phyloP scores from a whole-genome alignment of 2,329 filamentous ascomycete genomes.

The Trichoderma pleuroti region DNA sequence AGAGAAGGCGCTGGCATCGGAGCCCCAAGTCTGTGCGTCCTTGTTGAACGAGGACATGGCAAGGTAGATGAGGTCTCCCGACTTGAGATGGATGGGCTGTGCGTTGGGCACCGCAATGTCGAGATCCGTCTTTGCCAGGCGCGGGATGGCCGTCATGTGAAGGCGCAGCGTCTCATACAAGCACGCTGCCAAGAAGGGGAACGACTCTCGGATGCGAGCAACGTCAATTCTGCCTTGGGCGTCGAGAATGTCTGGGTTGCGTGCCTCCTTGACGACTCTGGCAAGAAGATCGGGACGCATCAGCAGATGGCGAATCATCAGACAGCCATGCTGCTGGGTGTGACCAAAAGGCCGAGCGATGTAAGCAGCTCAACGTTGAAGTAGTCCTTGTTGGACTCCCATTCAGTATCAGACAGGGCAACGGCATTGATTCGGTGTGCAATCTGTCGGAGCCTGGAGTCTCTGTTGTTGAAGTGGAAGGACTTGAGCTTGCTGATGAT shows the following conservation, averaged over 20 bases:
- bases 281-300: slow-evolving; percentile 22
- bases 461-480: slow-evolving; percentile 28
- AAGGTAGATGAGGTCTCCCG: slow-evolving; percentile 32
- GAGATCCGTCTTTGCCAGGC: slow-evolving; percentile 30
- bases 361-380: slow-evolving; percentile 33
- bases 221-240: slow-evolving; percentile 23
- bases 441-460: slow-evolving; percentile 24
- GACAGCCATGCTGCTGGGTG: slow-evolving; percentile 31
- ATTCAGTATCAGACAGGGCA: slow-evolving; percentile 28
- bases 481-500: slow-evolving; percentile 26
- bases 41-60: slow-evolving; percentile 33
- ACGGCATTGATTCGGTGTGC: slow-evolving; percentile 33
- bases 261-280: slow-evolving; percentile 26
- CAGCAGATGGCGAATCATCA: slow-evolving; percentile 31
- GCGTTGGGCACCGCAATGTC: slow-evolving; percentile 23
- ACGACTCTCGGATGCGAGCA: slow-evolving; percentile 25
- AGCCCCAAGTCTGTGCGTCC: slow-evolving; percentile 29
- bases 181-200: slow-evolving; percentile 31
- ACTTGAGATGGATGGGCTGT: slow-evolving; percentile 24
- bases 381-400: slow-evolving; percentile 33
- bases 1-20: slow-evolving; percentile 27
- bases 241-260: slow-evolving; percentile 19
- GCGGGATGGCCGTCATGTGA: slow-evolving; percentile 32
- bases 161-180: slow-evolving; percentile 33
- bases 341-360: slow-evolving; percentile 31